Percentiles rank a stretch among this genome's conserved stretches.
Conservation (phyloP, 805 yeast genomes). For the Yarrowia bubula region DNA sequence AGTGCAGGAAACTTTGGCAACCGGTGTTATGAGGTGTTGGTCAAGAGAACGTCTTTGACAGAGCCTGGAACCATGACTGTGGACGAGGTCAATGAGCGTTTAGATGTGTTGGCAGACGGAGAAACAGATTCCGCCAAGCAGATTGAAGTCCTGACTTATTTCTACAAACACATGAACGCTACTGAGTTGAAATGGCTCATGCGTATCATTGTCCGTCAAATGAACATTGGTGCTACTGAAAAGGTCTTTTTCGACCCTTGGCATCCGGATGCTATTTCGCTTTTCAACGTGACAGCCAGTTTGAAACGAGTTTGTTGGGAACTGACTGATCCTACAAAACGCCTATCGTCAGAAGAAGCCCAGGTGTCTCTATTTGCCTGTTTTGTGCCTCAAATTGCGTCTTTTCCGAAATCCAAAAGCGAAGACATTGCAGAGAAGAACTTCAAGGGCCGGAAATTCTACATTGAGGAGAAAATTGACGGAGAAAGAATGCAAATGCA, state of each 20-base stretch:
- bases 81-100: slow-evolving; percentile 48
- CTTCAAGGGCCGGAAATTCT: slow-evolving; percentile 47
- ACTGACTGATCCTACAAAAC: slow-evolving; percentile 49
- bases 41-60: slow-evolving; percentile 47
- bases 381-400: slow-evolving; percentile 76
- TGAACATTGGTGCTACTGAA: slow-evolving; percentile 56
- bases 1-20: slow-evolving; percentile 49
- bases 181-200: slow-evolving; percentile 68
- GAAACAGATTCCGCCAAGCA: slow-evolving; percentile 42
- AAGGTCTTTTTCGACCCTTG: slow-evolving; percentile 55
- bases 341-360: slow-evolving; percentile 46
- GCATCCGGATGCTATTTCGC: slow-evolving; percentile 75
- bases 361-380: slow-evolving; percentile 50
- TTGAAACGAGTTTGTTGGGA: slow-evolving; percentile 59
- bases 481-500: slow-evolving; percentile 89
- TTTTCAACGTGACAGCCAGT: slow-evolving; percentile 64
- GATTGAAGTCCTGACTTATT: slow-evolving; percentile 47
- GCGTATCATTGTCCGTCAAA: slow-evolving; percentile 55
- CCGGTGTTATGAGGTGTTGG: slow-evolving; percentile 50
- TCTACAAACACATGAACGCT: slow-evolving; percentile 54
- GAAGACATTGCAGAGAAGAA: slow-evolving; percentile 51
- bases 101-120: slow-evolving; percentile 47
- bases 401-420: slow-evolving; percentile 52
- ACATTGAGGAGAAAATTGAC: slow-evolving; percentile 87
- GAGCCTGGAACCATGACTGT: slow-evolving; percentile 45